Evolutionary conservation across 345 rosid species (phyloP), one percentile per base, ranked within the genome.

Genomic region (Dipteronia sinensis): DNA sequence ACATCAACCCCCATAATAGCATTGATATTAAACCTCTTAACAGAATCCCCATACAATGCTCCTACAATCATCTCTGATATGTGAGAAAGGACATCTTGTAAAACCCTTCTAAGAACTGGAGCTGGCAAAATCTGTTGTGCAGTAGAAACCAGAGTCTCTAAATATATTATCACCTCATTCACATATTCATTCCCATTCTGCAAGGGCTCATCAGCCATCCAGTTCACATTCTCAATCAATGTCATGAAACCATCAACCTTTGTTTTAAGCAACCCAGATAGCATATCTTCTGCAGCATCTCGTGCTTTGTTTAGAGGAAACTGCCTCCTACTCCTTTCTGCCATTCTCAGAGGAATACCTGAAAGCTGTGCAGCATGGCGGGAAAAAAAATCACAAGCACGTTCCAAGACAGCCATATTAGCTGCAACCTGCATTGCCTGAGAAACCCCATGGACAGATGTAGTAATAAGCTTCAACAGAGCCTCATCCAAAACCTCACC

Each of bases 341-440:
- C 93, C 94, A 95, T 91, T 81, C 99, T 89, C 80, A 91, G 85
- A 1, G 98, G 95, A 81, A 95, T 86, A 1, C 99, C 99, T 1
- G 98, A 90, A 55, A 93, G 98, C 83, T 93, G 99, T 40, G 97
- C 99, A 12, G 99, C 97, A 68, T 95, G 99, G 65, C 95, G 93
- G 76, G 88, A 93, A 81, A 93, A 95, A 88, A 95, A 95, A 80
- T 92, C 99, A 71, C 99, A 95, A 81, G 99, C 99, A 47, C 99
- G 98, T 76, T 93, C 98, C 71, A 95, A 78, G 31, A 95, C 99
- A 1, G 94, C 91, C 99, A 95, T 95, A 82, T 95, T 95, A 51
- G 99, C 99, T 10, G 99, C 98, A 61, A 92, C 89, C 85, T 91
- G 99, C 99, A 93, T 95, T 8, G 98, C 99, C 83, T 93, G 99